phyloP scores from a whole-genome alignment of 139 green algal species.

The Coccomyxa sp. region DNA sequence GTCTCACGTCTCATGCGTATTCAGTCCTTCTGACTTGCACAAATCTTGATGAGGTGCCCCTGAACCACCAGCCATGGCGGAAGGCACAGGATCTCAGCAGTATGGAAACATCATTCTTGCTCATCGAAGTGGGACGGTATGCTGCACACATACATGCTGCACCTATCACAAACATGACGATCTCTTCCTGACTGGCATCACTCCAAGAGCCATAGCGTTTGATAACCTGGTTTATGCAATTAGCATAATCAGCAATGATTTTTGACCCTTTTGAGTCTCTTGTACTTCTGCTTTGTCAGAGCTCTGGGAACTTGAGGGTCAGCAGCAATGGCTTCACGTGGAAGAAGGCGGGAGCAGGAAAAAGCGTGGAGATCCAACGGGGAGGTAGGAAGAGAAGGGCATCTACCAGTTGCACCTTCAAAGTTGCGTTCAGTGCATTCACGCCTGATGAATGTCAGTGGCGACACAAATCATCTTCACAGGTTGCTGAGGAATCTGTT shows the following conservation, averaged over 20 bases:
- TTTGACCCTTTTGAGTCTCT: neutral
- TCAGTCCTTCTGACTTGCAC: too few species aligned
- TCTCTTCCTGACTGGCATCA: neutral
- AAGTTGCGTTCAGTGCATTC: too few species aligned
- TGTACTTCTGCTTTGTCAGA: conserved; percentile 21
- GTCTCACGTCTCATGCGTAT: too few species aligned
- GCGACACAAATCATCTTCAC: neutral
- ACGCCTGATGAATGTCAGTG: neutral
- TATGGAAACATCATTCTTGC: conserved; percentile 20
- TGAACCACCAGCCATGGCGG: neutral
- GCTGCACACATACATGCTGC: neutral
- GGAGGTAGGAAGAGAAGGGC: conserved; percentile 21
- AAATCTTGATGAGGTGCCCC: too few species aligned
- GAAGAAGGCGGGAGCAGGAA: conserved; percentile 40
- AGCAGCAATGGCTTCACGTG: conserved; percentile 38
- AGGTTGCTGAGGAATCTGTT: neutral
- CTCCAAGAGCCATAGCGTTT: too few species aligned
- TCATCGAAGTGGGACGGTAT: conserved; percentile 19
- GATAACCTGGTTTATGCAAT: neutral
- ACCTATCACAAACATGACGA: neutral
- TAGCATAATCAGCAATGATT: neutral
- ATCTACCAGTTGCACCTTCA: neutral
- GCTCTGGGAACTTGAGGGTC: conserved; percentile 38
- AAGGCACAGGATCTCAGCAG: neutral
- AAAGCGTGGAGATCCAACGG: conserved; percentile 41